Evolutionary conservation across 2,329 filamentous ascomycete genomes (phyloP).

Genomic region (Neoascochyta sp.): DNA sequence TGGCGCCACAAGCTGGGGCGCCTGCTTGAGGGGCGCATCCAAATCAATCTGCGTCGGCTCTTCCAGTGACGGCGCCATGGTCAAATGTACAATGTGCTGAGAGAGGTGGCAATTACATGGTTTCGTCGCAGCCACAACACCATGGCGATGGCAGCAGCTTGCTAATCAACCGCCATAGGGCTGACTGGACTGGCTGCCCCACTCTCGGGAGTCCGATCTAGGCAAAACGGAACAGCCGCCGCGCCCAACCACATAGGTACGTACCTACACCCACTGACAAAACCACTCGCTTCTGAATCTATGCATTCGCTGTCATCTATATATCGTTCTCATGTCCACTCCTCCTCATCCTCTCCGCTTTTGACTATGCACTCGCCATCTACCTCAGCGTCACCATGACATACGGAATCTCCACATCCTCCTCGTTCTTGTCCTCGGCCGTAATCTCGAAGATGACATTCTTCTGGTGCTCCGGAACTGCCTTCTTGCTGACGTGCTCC

Average conservation of each 20-base stretch:
- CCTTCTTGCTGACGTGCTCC: conserved; percentile 85
- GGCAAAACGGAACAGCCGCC: too few species aligned
- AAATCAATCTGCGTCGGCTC: conserved; percentile 66
- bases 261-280: too few species aligned
- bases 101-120: conserved; percentile 16
- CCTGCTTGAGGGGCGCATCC: conserved; percentile 69
- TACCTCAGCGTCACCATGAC: conserved; percentile 77
- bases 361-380: too few species aligned
- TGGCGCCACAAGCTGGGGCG: conserved; percentile 83
- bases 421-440: conserved; percentile 78
- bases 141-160: conserved; percentile 20
- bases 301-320: too few species aligned
- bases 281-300: too few species aligned
- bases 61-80: conserved; percentile 80
- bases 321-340: too few species aligned
- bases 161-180: conserved; percentile 33
- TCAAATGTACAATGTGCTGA: conserved; percentile 6
- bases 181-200: too few species aligned
- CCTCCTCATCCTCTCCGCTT: too few species aligned
- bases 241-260: too few species aligned
- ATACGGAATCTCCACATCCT: conserved; percentile 96
- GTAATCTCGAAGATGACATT: conserved; percentile 95
- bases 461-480: conserved; percentile 85
- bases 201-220: too few species aligned
- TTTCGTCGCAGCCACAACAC: conserved; percentile 18